phyloP scores from a whole-genome alignment of 176 grass and related monocot species.

The Bothriochloa decipiens region DNA sequence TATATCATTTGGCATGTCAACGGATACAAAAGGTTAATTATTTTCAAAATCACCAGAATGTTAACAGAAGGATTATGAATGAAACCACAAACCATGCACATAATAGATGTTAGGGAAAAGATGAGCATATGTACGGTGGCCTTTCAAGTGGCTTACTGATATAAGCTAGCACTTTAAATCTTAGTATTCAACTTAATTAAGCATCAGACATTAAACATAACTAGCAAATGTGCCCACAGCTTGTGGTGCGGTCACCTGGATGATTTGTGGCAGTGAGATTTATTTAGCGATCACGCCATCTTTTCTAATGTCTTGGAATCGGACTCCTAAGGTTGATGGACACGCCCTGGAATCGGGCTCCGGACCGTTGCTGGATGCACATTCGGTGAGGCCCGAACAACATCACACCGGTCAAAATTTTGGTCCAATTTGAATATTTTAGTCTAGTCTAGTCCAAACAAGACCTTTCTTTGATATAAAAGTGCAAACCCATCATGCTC shows the following conservation, averaged over 20 bases:
- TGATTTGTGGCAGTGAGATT: neutral
- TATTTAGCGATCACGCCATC: neutral
- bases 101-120: neutral
- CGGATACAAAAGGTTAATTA: neutral
- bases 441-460: neutral
- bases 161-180: neutral
- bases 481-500: neutral
- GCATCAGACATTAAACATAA: neutral
- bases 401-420: neutral
- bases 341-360: no score
- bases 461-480: neutral
- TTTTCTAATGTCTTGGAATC: neutral
- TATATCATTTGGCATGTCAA: neutral
- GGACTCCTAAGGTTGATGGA: neutral
- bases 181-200: neutral
- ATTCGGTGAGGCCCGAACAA: neutral
- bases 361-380: no score
- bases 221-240: neutral
- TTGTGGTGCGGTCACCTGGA: neutral
- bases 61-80: neutral
- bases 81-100: neutral
- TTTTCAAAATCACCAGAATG: neutral
- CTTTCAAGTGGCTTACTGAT: constrained; percentile 1
- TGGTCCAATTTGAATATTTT: neutral
- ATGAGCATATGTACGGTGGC: neutral